Conservation (phyloP, 2,329 filamentous ascomycete species). For the Nannizziopsis barbatae region DNA sequence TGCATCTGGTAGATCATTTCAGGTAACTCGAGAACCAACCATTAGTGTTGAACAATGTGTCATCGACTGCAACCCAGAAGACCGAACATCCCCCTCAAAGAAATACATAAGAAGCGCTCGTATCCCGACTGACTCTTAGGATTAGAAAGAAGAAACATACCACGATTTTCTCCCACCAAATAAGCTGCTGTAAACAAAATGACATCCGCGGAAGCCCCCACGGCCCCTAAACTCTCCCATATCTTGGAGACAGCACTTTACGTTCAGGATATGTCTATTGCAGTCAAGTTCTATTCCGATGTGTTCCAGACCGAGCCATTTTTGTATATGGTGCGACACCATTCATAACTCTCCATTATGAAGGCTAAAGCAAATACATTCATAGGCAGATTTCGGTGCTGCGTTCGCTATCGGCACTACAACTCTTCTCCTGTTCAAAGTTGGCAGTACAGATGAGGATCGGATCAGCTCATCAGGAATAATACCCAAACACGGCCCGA, state of each 20-base stretch:
- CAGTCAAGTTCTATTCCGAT: conserved; percentile 22
- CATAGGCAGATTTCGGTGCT: conserved; percentile 11
- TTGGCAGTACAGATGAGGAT: conserved; percentile 13
- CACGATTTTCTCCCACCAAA: no score
- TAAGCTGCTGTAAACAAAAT: background rate
- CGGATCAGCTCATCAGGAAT: conserved; percentile 6
- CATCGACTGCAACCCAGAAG: no score
- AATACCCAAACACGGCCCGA: conserved; percentile 14
- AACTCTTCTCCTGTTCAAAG: conserved; percentile 19
- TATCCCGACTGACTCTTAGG: no score
- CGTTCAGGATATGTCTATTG: conserved; percentile 19
- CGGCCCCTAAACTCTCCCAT: conserved; percentile 22
- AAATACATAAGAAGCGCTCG: no score
- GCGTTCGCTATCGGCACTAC: conserved; percentile 24
- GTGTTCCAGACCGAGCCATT: conserved; percentile 19
- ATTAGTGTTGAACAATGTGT: no score
- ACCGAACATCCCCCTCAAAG: no score
- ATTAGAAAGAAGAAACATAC: no score
- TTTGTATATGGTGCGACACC: background rate
- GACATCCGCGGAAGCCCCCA: conserved; percentile 13
- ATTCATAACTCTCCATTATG: background rate
- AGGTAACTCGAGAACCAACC: no score
- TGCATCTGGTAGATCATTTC: no score
- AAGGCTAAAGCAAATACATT: background rate
- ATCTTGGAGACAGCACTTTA: conserved; percentile 24